phyloP scores from a whole-genome alignment of 106 monocot genomes.

The Dendrobium officinale region DNA sequence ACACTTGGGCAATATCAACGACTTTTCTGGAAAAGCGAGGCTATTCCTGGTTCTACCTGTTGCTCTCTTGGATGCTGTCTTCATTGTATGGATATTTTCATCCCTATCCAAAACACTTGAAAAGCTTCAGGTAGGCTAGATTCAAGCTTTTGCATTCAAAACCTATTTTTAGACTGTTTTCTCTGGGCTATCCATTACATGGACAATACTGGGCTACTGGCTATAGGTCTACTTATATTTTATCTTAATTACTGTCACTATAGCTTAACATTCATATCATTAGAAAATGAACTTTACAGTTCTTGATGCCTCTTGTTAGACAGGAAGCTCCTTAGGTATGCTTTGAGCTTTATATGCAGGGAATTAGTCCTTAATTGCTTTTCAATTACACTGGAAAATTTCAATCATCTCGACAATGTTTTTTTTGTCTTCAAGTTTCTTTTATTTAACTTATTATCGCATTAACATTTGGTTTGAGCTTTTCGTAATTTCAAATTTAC shows the following conservation, averaged over 20 bases:
- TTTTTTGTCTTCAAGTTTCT: background rate
- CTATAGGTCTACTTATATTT: background rate
- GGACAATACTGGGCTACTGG: background rate
- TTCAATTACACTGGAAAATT: background rate
- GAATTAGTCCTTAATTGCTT: background rate
- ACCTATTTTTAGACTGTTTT: background rate
- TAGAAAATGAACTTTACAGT: background rate
- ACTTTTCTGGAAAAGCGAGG: constrained; percentile 90
- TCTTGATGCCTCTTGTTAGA: background rate
- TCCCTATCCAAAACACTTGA: constrained; percentile 89
- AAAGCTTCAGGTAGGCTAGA: constrained; percentile 78
- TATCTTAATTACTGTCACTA: background rate
- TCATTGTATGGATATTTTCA: constrained; percentile 98
- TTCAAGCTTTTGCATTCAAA: background rate
- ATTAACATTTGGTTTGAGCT: background rate
- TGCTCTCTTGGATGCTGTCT: constrained; percentile 81
- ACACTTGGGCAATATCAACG: constrained; percentile 94
- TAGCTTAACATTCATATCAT: background rate
- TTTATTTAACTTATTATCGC: background rate
- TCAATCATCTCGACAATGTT: no score
- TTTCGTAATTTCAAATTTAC: background rate
- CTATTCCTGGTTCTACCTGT: constrained; percentile 87
- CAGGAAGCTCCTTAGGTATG: background rate
- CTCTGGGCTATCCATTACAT: background rate
- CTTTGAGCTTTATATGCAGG: background rate